phyloP scores from a whole-genome alignment of 495 filamentous ascomycete species.

The Hypoxylon perforatum region DNA sequence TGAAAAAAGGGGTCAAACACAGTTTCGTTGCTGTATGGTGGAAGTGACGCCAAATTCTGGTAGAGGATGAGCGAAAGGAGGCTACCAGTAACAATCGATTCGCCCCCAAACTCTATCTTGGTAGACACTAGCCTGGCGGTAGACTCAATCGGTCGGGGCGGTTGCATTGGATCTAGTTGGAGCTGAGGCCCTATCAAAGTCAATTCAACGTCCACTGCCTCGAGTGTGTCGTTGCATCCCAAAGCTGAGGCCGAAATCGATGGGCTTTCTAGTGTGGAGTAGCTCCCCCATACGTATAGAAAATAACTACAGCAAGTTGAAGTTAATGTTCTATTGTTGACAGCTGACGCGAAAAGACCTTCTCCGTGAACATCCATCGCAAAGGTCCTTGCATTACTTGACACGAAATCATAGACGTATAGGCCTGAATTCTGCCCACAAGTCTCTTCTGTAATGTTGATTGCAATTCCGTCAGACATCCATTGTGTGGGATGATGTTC shows the following conservation, averaged over 20 bases:
- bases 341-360: too few relatives aligned
- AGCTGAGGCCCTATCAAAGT: constrained; percentile 32
- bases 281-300: constrained; percentile 31
- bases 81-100: too few relatives aligned
- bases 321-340: too few relatives aligned
- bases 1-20: constrained; percentile 31
- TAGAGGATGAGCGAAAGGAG: too few relatives aligned
- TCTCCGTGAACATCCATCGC: too few relatives aligned
- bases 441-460: too few relatives aligned
- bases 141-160: constrained; percentile 29
- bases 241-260: constrained; percentile 20
- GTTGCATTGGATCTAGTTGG: constrained; percentile 20
- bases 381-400: too few relatives aligned
- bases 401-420: too few relatives aligned
- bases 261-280: constrained; percentile 4
- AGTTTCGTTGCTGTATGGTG: not conserved
- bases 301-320: constrained; percentile 20
- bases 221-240: constrained; percentile 37
- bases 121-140: not conserved
- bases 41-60: not conserved
- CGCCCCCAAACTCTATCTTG: not conserved
- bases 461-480: too few relatives aligned
- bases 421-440: too few relatives aligned
- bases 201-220: constrained; percentile 29
- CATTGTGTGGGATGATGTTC: too few relatives aligned